Evolutionary conservation across 164 flowering plant genomes (phyloP), one percentile per base, ranked within the genome.

Genomic region (Chimonanthus praecox): DNA sequence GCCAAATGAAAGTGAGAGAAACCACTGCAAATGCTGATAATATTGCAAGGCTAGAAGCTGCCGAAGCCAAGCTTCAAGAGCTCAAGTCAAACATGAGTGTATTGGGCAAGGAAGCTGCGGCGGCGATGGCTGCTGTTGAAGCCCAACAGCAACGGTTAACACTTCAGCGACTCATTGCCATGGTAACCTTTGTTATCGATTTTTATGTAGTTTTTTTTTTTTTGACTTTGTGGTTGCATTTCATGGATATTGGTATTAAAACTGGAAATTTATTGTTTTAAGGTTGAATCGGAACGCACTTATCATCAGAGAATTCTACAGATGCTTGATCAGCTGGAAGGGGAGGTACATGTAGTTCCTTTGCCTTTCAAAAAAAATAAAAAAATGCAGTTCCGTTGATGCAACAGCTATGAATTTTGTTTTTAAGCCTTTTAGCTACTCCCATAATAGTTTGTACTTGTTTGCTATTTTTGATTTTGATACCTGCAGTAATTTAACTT

Each of bases 81-180:
- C 85, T 95, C 60, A 93, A 89, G 79, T 87, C 92, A 64, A 91
- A 89, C 81, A 83, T 88, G 87, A 84, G 84, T 73, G 82, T 78
- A 67, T 80, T 92, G 81, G 97, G 98, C 66, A 94, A 91, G 84
- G 99, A 94, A 85, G 99, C 99, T 78, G 82, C 87, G 11, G 88
- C 98, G 44, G 92, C 99, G 70, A 92, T 94, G 98, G 84, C 94
- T 78, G 94, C 97, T 78, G 98, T 94, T 58, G 99, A 94, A 85
- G 90, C 87, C 67, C 99, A 94, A 81, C 99, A 94, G 62, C 99
- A 92, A 73, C 88, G 97, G 70, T 77, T 92, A 80, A 94, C 99
- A 45, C 89, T 92, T 21, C 98, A 94, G 71, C 82, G 97, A 58
- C 90, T 94, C 62, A 87, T 92, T 76, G 67, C 98, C 67, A 89